phyloP scores from a whole-genome alignment of 352 stramenopile genomes.

The Globisporangium cystogenes region DNA sequence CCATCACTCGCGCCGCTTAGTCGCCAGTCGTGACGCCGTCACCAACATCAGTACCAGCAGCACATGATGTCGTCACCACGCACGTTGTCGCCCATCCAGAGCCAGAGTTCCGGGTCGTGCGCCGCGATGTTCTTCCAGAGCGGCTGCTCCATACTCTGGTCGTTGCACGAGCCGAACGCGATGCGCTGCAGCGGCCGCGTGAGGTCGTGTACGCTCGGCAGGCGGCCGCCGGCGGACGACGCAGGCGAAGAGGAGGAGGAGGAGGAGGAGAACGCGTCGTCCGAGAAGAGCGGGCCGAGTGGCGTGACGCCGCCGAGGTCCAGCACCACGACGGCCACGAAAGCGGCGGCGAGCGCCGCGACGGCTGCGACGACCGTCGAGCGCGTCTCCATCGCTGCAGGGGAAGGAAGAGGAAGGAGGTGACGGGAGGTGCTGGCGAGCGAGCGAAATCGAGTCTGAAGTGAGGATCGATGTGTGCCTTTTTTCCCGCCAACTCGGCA shows the following conservation, averaged over 20 bases:
- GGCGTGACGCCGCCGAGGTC: constrained; percentile 1
- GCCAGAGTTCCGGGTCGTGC: constrained; percentile 65
- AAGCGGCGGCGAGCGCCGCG: constrained; percentile 4
- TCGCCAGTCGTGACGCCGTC: too few species aligned
- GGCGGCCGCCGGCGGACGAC: background rate
- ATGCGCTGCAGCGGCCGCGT: constrained; percentile 40
- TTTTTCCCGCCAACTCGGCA: too few species aligned
- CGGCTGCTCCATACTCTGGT: constrained; percentile 79
- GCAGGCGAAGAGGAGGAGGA: too few species aligned
- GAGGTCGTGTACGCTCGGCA: constrained; percentile 39
- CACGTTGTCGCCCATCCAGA: constrained; percentile 89
- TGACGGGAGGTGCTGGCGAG: too few species aligned
- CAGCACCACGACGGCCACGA: constrained; percentile 7
- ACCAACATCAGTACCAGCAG: too few species aligned
- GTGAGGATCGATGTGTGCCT: too few species aligned
- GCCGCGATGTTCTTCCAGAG: constrained; percentile 61
- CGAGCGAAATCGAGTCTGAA: background rate
- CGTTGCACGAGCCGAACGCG: constrained; percentile 84
- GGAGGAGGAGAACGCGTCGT: background rate
- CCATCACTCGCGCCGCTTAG: background rate
- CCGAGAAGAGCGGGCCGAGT: background rate
- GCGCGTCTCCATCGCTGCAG: constrained; percentile 8
- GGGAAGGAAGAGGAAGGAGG: background rate
- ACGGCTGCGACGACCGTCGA: constrained; percentile 3
- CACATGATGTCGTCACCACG: too few species aligned